Base-by-base conservation (phyloP, 1,139 yeast genomes). In the Keqinozyma sinolaborantium region DNA sequence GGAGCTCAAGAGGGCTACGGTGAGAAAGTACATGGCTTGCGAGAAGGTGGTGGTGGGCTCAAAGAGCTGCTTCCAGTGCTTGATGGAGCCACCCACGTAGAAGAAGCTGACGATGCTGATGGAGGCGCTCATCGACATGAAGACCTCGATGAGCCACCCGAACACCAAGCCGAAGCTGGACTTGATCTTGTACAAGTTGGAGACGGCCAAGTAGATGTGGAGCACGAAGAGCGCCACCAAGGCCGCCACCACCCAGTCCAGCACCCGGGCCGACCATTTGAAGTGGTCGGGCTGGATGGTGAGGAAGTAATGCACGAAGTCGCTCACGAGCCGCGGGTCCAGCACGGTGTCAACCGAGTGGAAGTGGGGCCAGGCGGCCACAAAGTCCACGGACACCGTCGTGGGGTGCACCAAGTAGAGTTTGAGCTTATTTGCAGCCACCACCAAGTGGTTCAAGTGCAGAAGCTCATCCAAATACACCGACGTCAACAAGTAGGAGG, bases 81-180 rank as follows among this genome's bases (percentile, higher is more conserved):
- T 40, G 7, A 18, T 18, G 21, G 21, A 10, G 9, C 21, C 21
- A 28, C 40, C 41, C 6, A 48, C 46, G 30, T 48, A 45, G 6
- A 48, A 16, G 5, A 32, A 20, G 3, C 53, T 45, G 5, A 55
- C 38, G 4, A 63, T 21, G 28, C 51, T 69, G 6, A 79, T 40
- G 0, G 90, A 68, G 1, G 77, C 70, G 1, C 84, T 64, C 1
- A 79, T 58, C 9, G 86, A 60, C 5, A 83, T 49, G 0, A 57
- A 25, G 2, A 70, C 50, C 41, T 81, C 79, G 2, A 73, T 72
- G 0, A 68, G 18, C 63, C 83, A 79, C 1, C 88, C 90, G n/a
- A 71, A 35, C 5, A 80, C 44, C 9, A 84, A 56, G 0, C 92
- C 90, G 2, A 64, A 30, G 44, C 70, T 71, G 2, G 90, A 81